Percentiles rank a stretch among this genome's conserved stretches.
These are phyloP conservation scores for Ensete glaucum DNA, from an alignment of 176 grass and related monocot genomes.

Conservation along the genomic window DNA sequence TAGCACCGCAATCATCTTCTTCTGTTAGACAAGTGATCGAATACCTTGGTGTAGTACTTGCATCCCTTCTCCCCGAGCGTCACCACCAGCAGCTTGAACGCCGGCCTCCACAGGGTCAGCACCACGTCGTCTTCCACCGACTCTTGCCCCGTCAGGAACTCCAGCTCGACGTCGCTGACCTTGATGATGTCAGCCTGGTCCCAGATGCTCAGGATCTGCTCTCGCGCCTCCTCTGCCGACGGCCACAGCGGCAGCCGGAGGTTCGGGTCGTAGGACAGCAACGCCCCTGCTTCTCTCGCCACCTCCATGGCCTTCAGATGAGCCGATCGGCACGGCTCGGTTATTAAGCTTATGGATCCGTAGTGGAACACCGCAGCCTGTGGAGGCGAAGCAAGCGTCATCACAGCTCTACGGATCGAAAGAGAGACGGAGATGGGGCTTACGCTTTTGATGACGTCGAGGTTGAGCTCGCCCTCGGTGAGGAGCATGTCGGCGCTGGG, in stretches of 20 bases:
- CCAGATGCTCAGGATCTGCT: constrained; percentile 15
- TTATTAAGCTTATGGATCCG: constrained; percentile 13
- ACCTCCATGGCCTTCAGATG: constrained; percentile 7
- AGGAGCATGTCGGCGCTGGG: constrained; percentile 15
- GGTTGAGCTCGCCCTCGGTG: constrained; percentile 8
- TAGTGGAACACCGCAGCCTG: constrained; percentile 14
- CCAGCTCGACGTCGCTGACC: constrained; percentile 15
- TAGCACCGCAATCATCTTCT: too few relatives aligned
- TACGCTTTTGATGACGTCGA: constrained; percentile 7
- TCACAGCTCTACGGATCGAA: not conserved
- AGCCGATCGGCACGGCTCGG: constrained; percentile 10
- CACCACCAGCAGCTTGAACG: constrained; percentile 11
- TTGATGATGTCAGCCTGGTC: constrained; percentile 5
- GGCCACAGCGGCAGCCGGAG: constrained; percentile 15
- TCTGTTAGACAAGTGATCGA: too few relatives aligned
- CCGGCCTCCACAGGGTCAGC: constrained; percentile 9
- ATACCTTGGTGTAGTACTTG: constrained; percentile 19
- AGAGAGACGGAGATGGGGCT: not conserved
- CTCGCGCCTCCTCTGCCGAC: not conserved
- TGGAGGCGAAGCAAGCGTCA: not conserved
- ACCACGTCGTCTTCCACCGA: not conserved
- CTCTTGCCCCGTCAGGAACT: constrained; percentile 7
- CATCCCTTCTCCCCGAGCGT: constrained; percentile 14
- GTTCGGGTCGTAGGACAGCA: constrained; percentile 9
- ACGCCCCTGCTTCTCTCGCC: constrained; percentile 6